Conservation (phyloP, 1,284 basidiomycete genomes). For the Wallemia ichthyophaga region DNA sequence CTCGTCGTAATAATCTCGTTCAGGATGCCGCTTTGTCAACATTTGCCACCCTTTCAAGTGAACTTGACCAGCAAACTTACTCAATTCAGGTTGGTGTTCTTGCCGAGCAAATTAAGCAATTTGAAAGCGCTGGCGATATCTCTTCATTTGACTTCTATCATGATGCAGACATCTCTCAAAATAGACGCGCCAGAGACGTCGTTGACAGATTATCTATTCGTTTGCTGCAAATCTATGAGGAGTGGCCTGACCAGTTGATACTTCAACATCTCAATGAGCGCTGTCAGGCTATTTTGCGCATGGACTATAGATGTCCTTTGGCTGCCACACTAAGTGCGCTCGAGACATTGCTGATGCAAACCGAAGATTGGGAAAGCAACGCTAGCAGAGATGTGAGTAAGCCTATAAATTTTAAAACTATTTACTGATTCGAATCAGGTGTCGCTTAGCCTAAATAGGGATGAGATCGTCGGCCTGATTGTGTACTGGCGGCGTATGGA, state of each 20-base stretch:
- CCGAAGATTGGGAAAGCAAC: slow-evolving; percentile 90
- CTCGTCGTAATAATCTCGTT: neutral
- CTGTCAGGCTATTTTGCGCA: slow-evolving; percentile 34
- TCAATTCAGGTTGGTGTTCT: slow-evolving; percentile 21
- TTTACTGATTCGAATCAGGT: neutral
- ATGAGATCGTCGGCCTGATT: slow-evolving; percentile 38
- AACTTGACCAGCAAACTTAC: slow-evolving; percentile 21
- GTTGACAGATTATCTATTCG: slow-evolving; percentile 25
- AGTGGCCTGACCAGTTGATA: slow-evolving; percentile 96
- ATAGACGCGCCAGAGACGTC: slow-evolving; percentile 27
- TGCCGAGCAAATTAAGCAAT: neutral
- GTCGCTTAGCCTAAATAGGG: slow-evolving; percentile 33
- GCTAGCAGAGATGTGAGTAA: slow-evolving; percentile 47
- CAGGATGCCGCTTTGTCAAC: neutral
- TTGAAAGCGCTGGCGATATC: neutral
- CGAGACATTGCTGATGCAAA: slow-evolving; percentile 60
- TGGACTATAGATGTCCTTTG: slow-evolving; percentile 40
- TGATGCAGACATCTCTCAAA: slow-evolving; percentile 38
- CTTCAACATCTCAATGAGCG: slow-evolving; percentile 52
- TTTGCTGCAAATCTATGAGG: slow-evolving; percentile 29
- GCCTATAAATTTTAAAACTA: neutral
- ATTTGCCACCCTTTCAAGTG: neutral
- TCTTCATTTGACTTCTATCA: slow-evolving; percentile 40
- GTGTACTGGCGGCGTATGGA: slow-evolving; percentile 77
- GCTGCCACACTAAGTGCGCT: slow-evolving; percentile 56